Evolutionary conservation across 192 early-diverging fungal species (phyloP), one percentile per base, ranked within the genome.

Genomic region (Linnemannia elongata): DNA sequence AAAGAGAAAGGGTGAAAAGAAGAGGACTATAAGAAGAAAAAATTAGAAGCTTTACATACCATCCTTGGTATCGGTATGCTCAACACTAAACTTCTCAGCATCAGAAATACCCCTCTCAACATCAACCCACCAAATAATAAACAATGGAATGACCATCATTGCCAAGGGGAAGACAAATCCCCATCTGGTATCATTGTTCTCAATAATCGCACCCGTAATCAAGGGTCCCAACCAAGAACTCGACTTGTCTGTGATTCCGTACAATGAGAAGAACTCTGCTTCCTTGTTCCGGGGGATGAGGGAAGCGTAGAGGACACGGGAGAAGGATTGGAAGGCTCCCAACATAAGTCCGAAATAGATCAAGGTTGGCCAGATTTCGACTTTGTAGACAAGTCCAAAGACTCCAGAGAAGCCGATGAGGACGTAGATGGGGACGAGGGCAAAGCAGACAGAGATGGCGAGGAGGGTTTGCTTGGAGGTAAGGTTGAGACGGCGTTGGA

Each of bases 201-300:
- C 84, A 20, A 88, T 90, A 74, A 96, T 95, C 36, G 91, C 91
- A 27, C 89, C 95, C 17, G 94, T 94, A 70, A 96, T 89, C 63
- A 96, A 84, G 0, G 95, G 95, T 10, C 95, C 95, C 41, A 96
- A 82, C 94, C 95, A 96, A 38, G 92, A 87, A 2, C 91, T 91
- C 20, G 93, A 94, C 86, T 95, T 95, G 87, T 96, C 94, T 18
- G 93, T 93, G 74, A 94, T 89, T 72, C 92, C 94, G 79, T 93
- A 96, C 10, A 96, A 76, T 30, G 90, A 90, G 77, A 95, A 96
- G 89, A 96, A 95, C 81, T 94, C 88, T 18, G 92, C 89, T 70
- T 95, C 95, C 45, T 88, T 90, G 33, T 94, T 95, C 39, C 88
- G 90, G 1, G 95, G 95, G 0, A 93, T 72, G 74, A 96, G 82